Percentiles rank a stretch among this genome's conserved stretches.
Conservation (phyloP, 768 basidiomycete species). For the Nevesoporus exiguus region DNA sequence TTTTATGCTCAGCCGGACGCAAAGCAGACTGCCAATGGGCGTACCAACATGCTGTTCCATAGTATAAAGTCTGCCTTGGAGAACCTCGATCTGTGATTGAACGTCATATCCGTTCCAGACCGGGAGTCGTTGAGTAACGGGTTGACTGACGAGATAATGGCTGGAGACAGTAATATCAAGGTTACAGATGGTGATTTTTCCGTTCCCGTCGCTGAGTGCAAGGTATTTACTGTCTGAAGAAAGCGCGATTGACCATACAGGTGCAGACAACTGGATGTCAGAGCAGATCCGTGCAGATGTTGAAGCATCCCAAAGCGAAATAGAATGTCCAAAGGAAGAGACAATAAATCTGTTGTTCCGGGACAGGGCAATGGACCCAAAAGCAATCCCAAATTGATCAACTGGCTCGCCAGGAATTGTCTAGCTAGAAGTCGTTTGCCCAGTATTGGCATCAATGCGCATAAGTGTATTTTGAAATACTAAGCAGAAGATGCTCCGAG, state of each 20-base stretch:
- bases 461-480: not conserved
- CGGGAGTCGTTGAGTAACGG: not conserved
- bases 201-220: not conserved
- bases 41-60: not conserved
- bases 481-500: not conserved
- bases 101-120: not conserved
- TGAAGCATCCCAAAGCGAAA: constrained; percentile 1
- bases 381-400: not conserved
- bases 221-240: not conserved
- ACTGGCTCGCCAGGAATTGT: not conserved
- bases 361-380: not conserved
- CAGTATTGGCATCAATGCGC: not conserved
- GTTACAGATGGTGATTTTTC: not conserved
- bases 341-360: not conserved
- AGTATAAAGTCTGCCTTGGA: not conserved
- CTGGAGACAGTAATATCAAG: not conserved
- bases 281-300: not conserved
- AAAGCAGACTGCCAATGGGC: not conserved
- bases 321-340: not conserved
- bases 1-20: not conserved
- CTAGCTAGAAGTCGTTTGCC: not conserved
- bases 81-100: not conserved
- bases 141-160: not conserved
- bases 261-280: not conserved
- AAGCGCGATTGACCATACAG: not conserved